phyloP scores from a whole-genome alignment of 495 filamentous ascomycete genomes.

The Tuber borchii region DNA sequence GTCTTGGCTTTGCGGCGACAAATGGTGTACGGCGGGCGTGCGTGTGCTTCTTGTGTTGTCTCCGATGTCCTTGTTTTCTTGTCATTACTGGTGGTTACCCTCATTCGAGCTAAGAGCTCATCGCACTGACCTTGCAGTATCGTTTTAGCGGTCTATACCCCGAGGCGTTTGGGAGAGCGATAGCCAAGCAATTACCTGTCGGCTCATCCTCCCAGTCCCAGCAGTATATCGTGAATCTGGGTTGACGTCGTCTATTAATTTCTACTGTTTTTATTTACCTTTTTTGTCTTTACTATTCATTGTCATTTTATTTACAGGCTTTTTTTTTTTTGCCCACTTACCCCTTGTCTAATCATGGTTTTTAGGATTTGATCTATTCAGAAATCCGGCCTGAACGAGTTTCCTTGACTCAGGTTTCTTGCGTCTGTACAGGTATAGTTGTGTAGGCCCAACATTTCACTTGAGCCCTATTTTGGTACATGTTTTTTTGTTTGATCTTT shows the following conservation, averaged over 20 bases:
- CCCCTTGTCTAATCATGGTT: neutral
- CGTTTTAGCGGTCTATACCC: neutral
- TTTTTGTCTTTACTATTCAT: conserved; percentile 2
- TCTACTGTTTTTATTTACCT: neutral
- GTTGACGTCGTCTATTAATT: neutral
- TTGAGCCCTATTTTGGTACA: neutral
- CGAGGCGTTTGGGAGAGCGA: neutral
- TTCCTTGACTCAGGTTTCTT: conserved; percentile 1
- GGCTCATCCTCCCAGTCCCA: neutral
- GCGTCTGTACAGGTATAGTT: neutral
- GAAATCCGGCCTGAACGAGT: neutral
- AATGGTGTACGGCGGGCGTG: conserved; percentile 38
- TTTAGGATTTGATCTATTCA: neutral
- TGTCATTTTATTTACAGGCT: conserved; percentile 2
- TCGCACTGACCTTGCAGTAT: neutral
- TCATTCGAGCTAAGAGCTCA: neutral
- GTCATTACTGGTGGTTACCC: conserved; percentile 8
- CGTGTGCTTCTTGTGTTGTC: conserved; percentile 33
- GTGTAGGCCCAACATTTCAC: neutral
- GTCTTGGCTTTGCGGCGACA: conserved; percentile 39
- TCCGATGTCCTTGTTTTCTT: conserved; percentile 33
- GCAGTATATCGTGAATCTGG: neutral
- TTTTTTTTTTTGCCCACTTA: neutral
- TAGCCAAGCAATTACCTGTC: neutral
- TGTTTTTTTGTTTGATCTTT: neutral